These are phyloP conservation scores for Eutypella sp. DNA, from an alignment of 2,329 filamentous ascomycete species.

Conservation along the genomic window DNA sequence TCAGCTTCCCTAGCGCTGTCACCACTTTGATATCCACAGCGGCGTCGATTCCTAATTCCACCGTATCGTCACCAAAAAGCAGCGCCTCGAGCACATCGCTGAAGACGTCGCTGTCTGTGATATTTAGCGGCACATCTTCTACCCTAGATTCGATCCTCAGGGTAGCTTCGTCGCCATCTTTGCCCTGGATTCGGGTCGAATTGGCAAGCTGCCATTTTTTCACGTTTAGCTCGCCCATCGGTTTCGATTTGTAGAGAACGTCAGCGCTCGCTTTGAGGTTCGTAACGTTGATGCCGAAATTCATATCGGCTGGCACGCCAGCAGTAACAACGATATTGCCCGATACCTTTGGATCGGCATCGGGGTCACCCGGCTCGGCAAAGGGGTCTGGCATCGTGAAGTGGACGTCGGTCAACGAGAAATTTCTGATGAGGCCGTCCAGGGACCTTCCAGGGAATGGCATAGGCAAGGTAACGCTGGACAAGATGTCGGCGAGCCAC, in stretches of 20 bases:
- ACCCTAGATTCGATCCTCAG: conserved; percentile 74
- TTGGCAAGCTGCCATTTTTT: conserved; percentile 79
- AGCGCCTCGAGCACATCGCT: conserved; percentile 75
- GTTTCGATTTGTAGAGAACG: conserved; percentile 70
- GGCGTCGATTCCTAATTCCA: conserved; percentile 72
- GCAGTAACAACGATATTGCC: conserved; percentile 78
- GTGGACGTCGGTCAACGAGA: conserved; percentile 78
- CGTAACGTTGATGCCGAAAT: conserved; percentile 75
- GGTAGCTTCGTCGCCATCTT: conserved; percentile 52
- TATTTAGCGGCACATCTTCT: conserved; percentile 71
- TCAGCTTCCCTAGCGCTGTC: conserved; percentile 76
- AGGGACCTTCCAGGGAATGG: conserved; percentile 79
- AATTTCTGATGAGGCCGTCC: conserved; percentile 80
- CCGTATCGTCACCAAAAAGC: conserved; percentile 64
- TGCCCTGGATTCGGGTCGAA: conserved; percentile 62
- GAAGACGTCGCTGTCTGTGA: conserved; percentile 76
- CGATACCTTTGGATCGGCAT: conserved; percentile 72
- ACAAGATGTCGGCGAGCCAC: conserved; percentile 78
- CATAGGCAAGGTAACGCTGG: conserved; percentile 76
- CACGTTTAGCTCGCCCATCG: conserved; percentile 77
- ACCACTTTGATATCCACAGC: conserved; percentile 76
- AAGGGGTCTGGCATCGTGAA: conserved; percentile 79
- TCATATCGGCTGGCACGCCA: conserved; percentile 76
- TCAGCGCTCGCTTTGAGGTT: conserved; percentile 72
- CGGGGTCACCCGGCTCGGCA: conserved; percentile 69